Conservation (phyloP, 192 early-diverging fungal species). For the Coemansia sp. region DNA sequence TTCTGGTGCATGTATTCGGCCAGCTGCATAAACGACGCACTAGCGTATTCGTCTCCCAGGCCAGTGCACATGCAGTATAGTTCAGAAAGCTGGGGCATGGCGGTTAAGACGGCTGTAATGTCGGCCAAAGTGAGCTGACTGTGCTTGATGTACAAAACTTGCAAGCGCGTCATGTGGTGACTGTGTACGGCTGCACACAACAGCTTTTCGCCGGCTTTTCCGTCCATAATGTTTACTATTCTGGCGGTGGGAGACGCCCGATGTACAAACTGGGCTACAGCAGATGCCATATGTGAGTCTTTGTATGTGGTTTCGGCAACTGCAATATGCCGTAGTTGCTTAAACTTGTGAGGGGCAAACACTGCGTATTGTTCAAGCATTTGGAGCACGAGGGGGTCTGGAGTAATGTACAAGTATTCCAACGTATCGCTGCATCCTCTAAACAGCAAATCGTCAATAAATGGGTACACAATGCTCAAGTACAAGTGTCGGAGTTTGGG, state of each 20-base stretch:
- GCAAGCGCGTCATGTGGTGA: not conserved
- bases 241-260: not conserved
- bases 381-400: slow-evolving; percentile 1
- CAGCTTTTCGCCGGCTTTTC: slow-evolving; percentile 13
- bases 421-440: slow-evolving; percentile 9
- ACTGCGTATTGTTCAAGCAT: slow-evolving; percentile 2
- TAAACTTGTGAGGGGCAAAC: not conserved
- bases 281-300: not conserved
- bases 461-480: slow-evolving; percentile 11
- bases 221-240: not conserved
- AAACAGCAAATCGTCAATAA: slow-evolving; percentile 20
- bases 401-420: slow-evolving; percentile 5
- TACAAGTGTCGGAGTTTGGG: slow-evolving; percentile 12
- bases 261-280: slow-evolving; percentile 11
- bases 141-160: slow-evolving; percentile 3
- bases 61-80: slow-evolving; percentile 17
- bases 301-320: not conserved
- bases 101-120: slow-evolving; percentile 1
- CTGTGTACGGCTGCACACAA: slow-evolving; percentile 8
- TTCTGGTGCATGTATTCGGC: slow-evolving; percentile 14
- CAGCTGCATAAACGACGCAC: slow-evolving; percentile 2
- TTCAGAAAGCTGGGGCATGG: slow-evolving; percentile 4
- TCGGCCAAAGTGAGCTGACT: slow-evolving; percentile 8
- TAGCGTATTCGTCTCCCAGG: slow-evolving; percentile 10
- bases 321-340: not conserved